Base-by-base conservation (phyloP, 2,329 filamentous ascomycete genomes). In the Botryotinia convoluta region DNA sequence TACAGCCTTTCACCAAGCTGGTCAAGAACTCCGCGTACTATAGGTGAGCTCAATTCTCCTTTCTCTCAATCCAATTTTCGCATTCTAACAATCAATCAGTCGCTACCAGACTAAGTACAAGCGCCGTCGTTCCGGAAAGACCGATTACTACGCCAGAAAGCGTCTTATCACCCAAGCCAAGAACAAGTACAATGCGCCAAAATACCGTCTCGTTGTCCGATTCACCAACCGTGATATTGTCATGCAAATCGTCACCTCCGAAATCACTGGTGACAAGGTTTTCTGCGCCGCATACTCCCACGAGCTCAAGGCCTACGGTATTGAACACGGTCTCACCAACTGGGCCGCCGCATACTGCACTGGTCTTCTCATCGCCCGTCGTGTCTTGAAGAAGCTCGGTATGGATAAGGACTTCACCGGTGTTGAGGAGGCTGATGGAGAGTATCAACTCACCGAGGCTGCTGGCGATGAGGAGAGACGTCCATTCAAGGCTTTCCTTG, bases 111-210 rank as follows among this genome's bases (percentile, higher is more conserved):
- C 96, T 85, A 99, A 99, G 92, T 99, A 98, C 93, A 96, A 94
- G 90, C 95, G 96, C 85, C 92, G 96, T 87, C 91, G 93, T 81
- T 84, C 92, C 83, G 96, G 96, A 85, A 99, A 99, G 93, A 99
- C 96, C 88, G 96, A 99, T 86, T 99, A 99, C 94, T 98, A 98
- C 86, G 96, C 96, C 84, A 95, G 96, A 86, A 98, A 98, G 93
- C 93, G 96, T 84, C 90, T 99, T 86, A 96, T 98, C 90, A 95
- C 94, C 89, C 96, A 99, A 91, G 96, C 96, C 88, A 99, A 98
- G 94, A 99, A 99, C 94, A 99, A 99, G 93, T 99, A 98, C 93
- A 97, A 97, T 88, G 93, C 96, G 78, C 96, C 96, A 87, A 99
- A 99, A 91, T 98, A 99, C 92, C 93, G 96, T 84, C 92, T 99